A percentile compares a stretch with the other conserved stretches of the same genome.
Evolutionary conservation across 805 yeast genomes (phyloP).

Genomic region (Wickerhamomyces xylosicus): DNA sequence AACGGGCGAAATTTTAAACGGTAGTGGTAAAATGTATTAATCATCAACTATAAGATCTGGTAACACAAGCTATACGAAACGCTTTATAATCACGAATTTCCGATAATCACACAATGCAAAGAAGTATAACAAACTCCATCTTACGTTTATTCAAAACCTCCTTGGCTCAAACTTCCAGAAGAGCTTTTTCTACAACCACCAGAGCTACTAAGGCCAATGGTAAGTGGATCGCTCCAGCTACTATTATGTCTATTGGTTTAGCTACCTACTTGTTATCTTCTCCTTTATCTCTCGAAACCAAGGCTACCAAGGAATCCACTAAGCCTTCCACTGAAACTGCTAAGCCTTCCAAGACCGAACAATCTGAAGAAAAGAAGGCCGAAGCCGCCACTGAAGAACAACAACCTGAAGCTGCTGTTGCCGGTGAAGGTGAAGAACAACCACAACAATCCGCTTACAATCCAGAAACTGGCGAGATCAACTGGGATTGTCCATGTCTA

Average conservation of each 20-base stretch:
- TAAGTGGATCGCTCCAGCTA: slow-evolving; percentile 12
- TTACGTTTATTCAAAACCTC: slow-evolving; percentile 2
- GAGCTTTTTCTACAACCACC: slow-evolving; percentile 8
- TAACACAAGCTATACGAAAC: too few relatives aligned
- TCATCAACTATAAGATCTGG: too few relatives aligned
- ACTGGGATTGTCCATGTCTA: slow-evolving; percentile 99
- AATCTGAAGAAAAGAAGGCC: background rate
- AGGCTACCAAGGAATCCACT: slow-evolving; percentile 4
- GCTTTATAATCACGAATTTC: too few relatives aligned
- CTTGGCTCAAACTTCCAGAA: slow-evolving; percentile 3
- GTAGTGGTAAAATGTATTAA: too few relatives aligned
- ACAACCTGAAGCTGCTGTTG: slow-evolving; percentile 3
- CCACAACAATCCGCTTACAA: slow-evolving; percentile 65
- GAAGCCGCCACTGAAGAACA: slow-evolving; percentile 2
- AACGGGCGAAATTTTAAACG: too few relatives aligned
- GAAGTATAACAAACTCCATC: slow-evolving; percentile 3
- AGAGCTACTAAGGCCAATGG: slow-evolving; percentile 2
- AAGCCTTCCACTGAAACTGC: background rate
- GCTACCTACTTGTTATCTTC: slow-evolving; percentile 10
- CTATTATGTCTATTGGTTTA: slow-evolving; percentile 10
- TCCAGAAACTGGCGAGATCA: slow-evolving; percentile 97
- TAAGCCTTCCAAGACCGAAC: slow-evolving; percentile 1
- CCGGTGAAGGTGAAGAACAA: slow-evolving; percentile 24
- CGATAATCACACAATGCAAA: slow-evolving; percentile 5
- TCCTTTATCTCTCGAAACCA: slow-evolving; percentile 12